Conservation (phyloP, 2,329 filamentous ascomycete genomes). For the Celoporthe dispersa region DNA sequence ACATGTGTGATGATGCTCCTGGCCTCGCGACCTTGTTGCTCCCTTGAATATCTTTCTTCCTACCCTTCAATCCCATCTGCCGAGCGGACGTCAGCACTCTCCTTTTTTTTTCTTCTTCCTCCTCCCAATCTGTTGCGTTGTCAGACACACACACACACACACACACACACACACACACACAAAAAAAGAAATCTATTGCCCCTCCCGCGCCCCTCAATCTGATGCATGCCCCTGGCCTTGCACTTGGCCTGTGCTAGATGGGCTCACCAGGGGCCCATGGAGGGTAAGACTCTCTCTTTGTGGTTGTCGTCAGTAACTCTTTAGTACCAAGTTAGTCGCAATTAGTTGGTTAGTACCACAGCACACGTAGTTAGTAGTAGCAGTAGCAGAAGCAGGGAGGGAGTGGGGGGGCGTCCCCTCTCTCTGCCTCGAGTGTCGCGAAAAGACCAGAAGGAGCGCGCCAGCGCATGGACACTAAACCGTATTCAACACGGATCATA, state of each 20-base stretch:
- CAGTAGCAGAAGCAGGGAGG: background rate
- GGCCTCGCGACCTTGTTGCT: slow-evolving; percentile 6
- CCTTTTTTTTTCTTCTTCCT: background rate
- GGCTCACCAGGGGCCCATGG: background rate
- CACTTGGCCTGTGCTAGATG: background rate
- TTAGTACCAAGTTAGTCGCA: background rate
- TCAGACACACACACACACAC: too few species aligned
- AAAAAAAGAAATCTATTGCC: background rate
- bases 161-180: too few species aligned
- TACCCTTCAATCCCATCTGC: slow-evolving; percentile 10
- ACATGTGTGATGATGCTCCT: background rate
- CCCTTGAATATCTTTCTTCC: background rate
- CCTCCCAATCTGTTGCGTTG: slow-evolving; percentile 7
- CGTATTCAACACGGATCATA: background rate
- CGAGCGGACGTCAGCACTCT: slow-evolving; percentile 25
- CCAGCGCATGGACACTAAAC: slow-evolving; percentile 4
- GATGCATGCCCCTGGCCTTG: slow-evolving; percentile 18
- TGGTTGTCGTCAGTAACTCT: background rate
- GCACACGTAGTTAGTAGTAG: background rate
- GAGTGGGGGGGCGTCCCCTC: background rate
- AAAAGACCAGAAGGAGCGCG: background rate
- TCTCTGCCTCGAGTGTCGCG: background rate
- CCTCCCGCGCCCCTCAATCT: slow-evolving; percentile 11
- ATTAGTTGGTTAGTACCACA: background rate
- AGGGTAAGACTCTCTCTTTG: background rate